Conservation (phyloP, 73 alveolate genomes). For the Blepharisma stoltei region DNA sequence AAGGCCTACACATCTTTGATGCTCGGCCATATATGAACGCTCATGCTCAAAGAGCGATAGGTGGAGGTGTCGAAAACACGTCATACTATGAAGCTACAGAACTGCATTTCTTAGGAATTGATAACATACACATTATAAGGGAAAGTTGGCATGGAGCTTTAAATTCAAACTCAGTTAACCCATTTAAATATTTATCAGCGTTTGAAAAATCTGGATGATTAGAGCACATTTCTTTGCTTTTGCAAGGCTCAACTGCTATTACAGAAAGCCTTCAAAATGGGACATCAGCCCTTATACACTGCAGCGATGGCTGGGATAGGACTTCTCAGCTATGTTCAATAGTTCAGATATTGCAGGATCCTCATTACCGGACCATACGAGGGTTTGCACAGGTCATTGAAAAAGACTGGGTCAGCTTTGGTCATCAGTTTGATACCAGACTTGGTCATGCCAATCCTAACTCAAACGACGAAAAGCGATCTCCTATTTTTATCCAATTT, state of each 20-base stretch:
- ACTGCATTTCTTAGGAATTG: conserved; percentile 75
- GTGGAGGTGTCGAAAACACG: conserved; percentile 84
- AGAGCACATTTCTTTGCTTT: conserved; percentile 59
- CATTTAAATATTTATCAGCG: conserved; percentile 35
- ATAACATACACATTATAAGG: conserved; percentile 86
- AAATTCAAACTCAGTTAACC: neutral
- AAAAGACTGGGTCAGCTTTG: conserved; percentile 91
- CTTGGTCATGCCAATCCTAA: conserved; percentile 63
- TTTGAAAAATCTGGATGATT: conserved; percentile 86
- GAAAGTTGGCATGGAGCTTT: conserved; percentile 58
- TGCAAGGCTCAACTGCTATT: conserved; percentile 58
- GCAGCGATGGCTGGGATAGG: conserved; percentile 97
- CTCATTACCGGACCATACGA: conserved; percentile 76
- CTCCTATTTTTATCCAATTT: conserved; percentile 84
- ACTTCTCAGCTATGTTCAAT: conserved; percentile 84
- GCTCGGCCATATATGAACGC: conserved; percentile 85
- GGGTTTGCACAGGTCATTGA: conserved; percentile 85
- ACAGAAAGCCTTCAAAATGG: conserved; percentile 41
- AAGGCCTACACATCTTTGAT: conserved; percentile 58
- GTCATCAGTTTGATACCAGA: conserved; percentile 87
- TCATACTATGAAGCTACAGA: conserved; percentile 61
- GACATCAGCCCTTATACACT: conserved; percentile 80
- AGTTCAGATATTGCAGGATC: conserved; percentile 74
- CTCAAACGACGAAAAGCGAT: conserved; percentile 67
- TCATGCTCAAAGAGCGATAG: conserved; percentile 72